These are phyloP conservation scores for Medicago lupulina DNA, from an alignment of 306 rosid species.

Conservation along the genomic window DNA sequence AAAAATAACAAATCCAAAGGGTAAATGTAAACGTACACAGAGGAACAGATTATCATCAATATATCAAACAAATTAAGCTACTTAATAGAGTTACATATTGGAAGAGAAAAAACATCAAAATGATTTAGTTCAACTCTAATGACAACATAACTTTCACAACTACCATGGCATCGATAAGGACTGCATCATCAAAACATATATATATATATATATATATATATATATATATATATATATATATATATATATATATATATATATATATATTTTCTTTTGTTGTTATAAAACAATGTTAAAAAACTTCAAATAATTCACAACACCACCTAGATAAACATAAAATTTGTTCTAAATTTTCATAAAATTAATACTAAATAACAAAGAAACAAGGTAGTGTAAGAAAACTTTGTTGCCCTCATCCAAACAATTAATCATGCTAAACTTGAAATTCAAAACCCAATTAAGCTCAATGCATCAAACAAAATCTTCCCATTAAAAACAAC, in stretches of 20 bases:
- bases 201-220: too few species aligned
- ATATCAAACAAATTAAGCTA: conserved; percentile 9
- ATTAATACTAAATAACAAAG: background rate
- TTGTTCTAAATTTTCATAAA: conserved; percentile 11
- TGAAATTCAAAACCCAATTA: conserved; percentile 10
- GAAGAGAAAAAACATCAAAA: background rate
- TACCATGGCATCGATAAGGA: background rate
- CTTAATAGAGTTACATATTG: conserved; percentile 23
- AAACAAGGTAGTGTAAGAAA: background rate
- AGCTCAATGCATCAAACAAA: conserved; percentile 24
- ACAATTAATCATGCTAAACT: background rate
- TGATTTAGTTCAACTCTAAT: conserved; percentile 6
- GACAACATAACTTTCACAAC: conserved; percentile 8
- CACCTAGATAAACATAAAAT: background rate
- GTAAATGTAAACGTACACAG: conserved; percentile 1
- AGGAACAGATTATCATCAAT: conserved; percentile 22
- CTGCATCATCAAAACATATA: conserved; percentile 14
- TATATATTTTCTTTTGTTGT: background rate
- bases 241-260: too few species aligned
- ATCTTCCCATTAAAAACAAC: background rate
- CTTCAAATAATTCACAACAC: conserved; percentile 8
- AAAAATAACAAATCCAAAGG: conserved; percentile 18
- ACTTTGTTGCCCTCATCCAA: conserved; percentile 12
- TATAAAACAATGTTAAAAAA: conserved; percentile 6
- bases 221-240: too few species aligned